These are phyloP conservation scores for Colletotrichum sp. DNA, from an alignment of 2,329 filamentous ascomycete species.

Conservation along the genomic window DNA sequence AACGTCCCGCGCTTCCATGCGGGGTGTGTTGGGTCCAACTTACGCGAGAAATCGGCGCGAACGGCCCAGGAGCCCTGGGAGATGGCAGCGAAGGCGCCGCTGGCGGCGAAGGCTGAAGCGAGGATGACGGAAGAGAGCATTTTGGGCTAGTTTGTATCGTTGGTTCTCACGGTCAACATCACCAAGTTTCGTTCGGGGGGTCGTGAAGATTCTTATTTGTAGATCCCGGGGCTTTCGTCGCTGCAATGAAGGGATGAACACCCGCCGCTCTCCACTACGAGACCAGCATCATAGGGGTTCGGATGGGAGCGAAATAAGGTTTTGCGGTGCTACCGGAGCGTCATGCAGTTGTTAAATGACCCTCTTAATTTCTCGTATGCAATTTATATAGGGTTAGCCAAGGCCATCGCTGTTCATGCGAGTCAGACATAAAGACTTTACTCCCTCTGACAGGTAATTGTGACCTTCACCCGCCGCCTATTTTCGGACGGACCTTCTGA, in stretches of 20 bases:
- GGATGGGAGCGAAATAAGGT: neutral
- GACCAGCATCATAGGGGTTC: neutral
- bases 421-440: neutral
- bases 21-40: neutral
- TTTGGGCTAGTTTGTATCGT: neutral
- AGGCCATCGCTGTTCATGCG: neutral
- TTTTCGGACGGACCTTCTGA: neutral
- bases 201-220: neutral
- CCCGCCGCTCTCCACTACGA: neutral
- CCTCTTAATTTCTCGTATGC: neutral
- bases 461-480: neutral
- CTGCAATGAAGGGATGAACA: neutral
- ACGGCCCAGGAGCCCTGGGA: neutral
- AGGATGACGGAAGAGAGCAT: neutral
- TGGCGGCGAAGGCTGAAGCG: neutral
- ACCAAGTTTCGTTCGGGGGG: accelerated
- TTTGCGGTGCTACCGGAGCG: neutral
- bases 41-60: slow-evolving; percentile 1
- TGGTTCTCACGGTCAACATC: accelerated
- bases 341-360: neutral
- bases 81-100: neutral
- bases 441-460: neutral
- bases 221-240: neutral
- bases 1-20: neutral
- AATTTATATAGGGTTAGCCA: slow-evolving; percentile 7